Conservation (phyloP, 2,329 filamentous ascomycete genomes). For the Pseudocercospora vitis region DNA sequence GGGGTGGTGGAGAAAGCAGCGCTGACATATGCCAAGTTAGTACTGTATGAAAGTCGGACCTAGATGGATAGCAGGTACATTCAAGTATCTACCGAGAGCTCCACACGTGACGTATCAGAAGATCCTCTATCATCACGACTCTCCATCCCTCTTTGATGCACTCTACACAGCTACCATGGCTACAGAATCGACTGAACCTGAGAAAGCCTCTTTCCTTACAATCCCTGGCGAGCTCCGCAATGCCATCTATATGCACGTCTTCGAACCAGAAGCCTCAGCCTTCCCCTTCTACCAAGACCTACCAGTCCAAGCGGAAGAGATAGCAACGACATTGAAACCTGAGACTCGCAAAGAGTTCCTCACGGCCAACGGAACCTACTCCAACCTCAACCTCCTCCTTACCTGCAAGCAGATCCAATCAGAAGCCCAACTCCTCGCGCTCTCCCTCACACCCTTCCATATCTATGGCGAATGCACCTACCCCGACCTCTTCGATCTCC, state of each 20-base stretch:
- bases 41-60: too few relatives aligned
- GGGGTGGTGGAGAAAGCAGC: too few relatives aligned
- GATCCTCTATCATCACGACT: background rate
- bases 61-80: too few relatives aligned
- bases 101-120: constrained; percentile 1
- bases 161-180: background rate
- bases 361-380: constrained; percentile 10
- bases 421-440: constrained; percentile 37
- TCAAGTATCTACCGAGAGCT: background rate
- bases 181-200: constrained; percentile 8
- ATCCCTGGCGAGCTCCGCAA: constrained; percentile 35
- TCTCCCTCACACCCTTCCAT: constrained; percentile 34
- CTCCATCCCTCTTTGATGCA: background rate
- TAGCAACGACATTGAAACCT: constrained; percentile 18
- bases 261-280: constrained; percentile 19
- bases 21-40: too few relatives aligned
- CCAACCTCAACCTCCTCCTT: constrained; percentile 22
- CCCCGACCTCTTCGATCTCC: constrained; percentile 34
- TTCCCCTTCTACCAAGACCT: background rate
- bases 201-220: constrained; percentile 29
- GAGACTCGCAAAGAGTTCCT: constrained; percentile 4
- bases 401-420: constrained; percentile 32
- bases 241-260: constrained; percentile 33
- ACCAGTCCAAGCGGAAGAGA: constrained; percentile 14
- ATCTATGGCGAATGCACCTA: constrained; percentile 28